Conservation (phyloP, 495 filamentous ascomycete species). For the Schizothecium vesticola region DNA sequence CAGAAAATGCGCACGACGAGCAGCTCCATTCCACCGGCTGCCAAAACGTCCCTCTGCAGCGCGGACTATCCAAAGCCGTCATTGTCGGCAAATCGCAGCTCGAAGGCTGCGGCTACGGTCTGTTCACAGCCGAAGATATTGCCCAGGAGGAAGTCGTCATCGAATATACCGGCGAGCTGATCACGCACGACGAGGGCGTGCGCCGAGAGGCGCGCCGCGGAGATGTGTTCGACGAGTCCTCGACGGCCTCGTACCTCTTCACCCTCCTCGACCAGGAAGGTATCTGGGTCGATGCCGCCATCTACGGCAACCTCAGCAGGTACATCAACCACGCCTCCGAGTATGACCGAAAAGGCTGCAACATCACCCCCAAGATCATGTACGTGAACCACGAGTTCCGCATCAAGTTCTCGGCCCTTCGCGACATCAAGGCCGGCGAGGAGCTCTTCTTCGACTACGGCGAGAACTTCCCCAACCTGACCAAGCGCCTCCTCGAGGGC, state of each 20-base stretch:
- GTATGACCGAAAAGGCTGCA: slow-evolving; percentile 43
- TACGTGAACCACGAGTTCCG: slow-evolving; percentile 61
- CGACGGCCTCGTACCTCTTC: slow-evolving; percentile 60
- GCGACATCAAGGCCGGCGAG: slow-evolving; percentile 55
- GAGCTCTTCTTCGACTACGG: slow-evolving; percentile 71
- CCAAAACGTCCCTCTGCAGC: slow-evolving; percentile 58
- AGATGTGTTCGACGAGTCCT: slow-evolving; percentile 57
- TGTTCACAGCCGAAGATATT: slow-evolving; percentile 59
- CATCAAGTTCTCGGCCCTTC: slow-evolving; percentile 59
- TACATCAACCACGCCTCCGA: slow-evolving; percentile 64
- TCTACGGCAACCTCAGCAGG: slow-evolving; percentile 51
- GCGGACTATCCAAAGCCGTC: slow-evolving; percentile 53
- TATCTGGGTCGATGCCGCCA: slow-evolving; percentile 48
- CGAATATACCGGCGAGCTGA: slow-evolving; percentile 69
- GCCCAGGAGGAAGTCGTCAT: slow-evolving; percentile 57
- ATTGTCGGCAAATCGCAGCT: slow-evolving; percentile 58
- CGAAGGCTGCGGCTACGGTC: slow-evolving; percentile 56
- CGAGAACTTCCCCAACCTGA: slow-evolving; percentile 47
- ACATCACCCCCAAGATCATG: slow-evolving; percentile 52
- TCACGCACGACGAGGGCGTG: slow-evolving; percentile 58
- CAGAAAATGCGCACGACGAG: slow-evolving; percentile 52
- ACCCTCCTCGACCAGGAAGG: slow-evolving; percentile 53
- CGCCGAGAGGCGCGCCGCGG: slow-evolving; percentile 50
- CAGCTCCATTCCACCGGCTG: slow-evolving; percentile 46
- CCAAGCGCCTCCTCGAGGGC: slow-evolving; percentile 44